Evolutionary conservation across 2,329 filamentous ascomycete species (phyloP).

Genomic region (Pseudocercospora fuligena): DNA sequence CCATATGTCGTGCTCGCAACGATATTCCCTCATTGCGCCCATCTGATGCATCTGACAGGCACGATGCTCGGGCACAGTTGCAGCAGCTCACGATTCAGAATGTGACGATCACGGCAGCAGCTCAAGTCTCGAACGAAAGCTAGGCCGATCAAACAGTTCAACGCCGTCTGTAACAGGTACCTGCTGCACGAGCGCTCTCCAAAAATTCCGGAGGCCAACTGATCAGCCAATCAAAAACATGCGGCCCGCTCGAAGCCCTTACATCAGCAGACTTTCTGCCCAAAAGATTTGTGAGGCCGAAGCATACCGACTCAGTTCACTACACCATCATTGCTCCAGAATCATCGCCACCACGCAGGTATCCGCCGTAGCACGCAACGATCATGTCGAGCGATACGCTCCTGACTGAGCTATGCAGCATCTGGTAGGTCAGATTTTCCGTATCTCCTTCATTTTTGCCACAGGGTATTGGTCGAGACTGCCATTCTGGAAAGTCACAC

Average conservation of each 20-base stretch:
- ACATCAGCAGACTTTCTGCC: neutral
- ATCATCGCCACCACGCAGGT: slow-evolving; percentile 16
- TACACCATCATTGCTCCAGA: slow-evolving; percentile 8
- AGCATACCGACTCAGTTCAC: slow-evolving; percentile 5
- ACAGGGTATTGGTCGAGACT: slow-evolving; percentile 5
- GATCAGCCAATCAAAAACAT: slow-evolving; percentile 6
- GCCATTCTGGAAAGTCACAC: neutral
- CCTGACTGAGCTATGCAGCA: slow-evolving; percentile 51
- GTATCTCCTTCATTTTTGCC: slow-evolving; percentile 7
- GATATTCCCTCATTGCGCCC: neutral
- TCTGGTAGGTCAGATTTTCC: slow-evolving; percentile 47
- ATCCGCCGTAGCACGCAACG: slow-evolving; percentile 15
- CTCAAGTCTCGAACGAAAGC: neutral
- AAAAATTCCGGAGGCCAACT: neutral
- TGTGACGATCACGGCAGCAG: neutral
- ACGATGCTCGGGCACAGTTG: neutral
- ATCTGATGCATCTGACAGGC: neutral
- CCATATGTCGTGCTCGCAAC: neutral
- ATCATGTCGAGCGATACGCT: slow-evolving; percentile 26
- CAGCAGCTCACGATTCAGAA: neutral
- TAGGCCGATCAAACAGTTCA: neutral
- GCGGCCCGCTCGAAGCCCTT: slow-evolving; percentile 1
- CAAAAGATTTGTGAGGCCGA: neutral
- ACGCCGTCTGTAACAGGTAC: neutral
- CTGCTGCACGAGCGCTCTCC: neutral